Conservation (phyloP, 192 early-diverging fungal genomes). For the Coemansia sp. region DNA sequence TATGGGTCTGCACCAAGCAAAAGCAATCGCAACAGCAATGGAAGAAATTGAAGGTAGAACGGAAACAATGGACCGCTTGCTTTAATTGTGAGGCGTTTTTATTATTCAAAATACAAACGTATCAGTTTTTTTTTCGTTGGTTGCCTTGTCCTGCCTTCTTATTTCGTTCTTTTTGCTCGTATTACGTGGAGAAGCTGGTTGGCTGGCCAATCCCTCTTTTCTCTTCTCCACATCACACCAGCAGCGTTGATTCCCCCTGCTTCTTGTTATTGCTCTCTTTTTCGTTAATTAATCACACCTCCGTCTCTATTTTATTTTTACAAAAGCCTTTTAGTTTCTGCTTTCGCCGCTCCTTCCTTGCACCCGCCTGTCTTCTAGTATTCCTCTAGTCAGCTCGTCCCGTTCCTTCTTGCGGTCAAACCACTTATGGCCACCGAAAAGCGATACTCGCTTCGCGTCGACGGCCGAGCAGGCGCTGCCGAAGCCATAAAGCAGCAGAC, state of each 20-base stretch:
- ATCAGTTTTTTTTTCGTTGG: too few species aligned
- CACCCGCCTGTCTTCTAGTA: too few species aligned
- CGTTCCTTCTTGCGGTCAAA: background rate
- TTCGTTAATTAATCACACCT: background rate
- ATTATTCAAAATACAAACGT: too few species aligned
- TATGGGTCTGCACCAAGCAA: too few species aligned
- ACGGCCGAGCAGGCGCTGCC: background rate
- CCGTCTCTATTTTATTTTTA: background rate
- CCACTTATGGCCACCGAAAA: slow-evolving; percentile 6
- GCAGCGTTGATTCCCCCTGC: background rate
- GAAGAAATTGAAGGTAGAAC: too few species aligned
- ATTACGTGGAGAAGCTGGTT: background rate
- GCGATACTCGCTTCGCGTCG: slow-evolving; percentile 8
- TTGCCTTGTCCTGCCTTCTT: too few species aligned
- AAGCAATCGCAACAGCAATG: too few species aligned
- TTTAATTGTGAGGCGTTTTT: too few species aligned
- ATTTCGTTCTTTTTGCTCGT: too few species aligned
- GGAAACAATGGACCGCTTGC: too few species aligned
- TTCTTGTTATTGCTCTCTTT: background rate
- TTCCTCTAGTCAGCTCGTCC: too few species aligned
- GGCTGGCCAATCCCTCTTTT: background rate
- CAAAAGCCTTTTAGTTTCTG: background rate
- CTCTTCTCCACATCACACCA: background rate
- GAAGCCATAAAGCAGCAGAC: slow-evolving; percentile 11
- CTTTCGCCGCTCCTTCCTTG: too few species aligned